Base-by-base conservation (phyloP, 495 filamentous ascomycete genomes). In the Hypoxylon intermedium region DNA sequence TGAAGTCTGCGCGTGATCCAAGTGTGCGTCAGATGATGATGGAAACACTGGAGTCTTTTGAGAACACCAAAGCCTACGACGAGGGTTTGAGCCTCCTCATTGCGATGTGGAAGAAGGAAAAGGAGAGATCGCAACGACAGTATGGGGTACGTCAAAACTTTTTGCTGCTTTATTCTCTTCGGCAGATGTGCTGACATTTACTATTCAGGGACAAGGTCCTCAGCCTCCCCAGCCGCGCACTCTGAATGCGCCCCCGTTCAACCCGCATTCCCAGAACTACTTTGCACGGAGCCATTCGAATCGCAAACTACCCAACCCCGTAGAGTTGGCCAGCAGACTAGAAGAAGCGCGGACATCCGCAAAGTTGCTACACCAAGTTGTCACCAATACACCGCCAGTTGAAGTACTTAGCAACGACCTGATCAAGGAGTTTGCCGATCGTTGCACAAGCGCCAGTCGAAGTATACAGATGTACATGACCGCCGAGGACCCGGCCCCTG, bases 61-160 rank as follows among this genome's bases (percentile, higher is more conserved):
- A 93, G 67, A 72, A 63, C 18, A 73, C 76, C 9, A 92, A 93
- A 67, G 69, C 72, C 3, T 81, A 85, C 60, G 93, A 97, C 72
- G 86, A 90, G 68, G 87, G 88, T 15, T 72, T 97, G 31, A 70
- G 72, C 30, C 63, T 70, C 12, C 67, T 97, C 19, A 74, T 89
- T 21, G 84, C 87, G 24, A 92, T 97, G 87, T 98, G 94, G 94
- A 83, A 79, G 67, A 92, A 90, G 72, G 91, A 98, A 73, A 94
- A 92, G 75, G 80, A 81, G 45, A 85, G 78, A 50, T 80, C 82
- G 13, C 72, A 74, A 33, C 79, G 78, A 53, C 58, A 68, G 19
- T 73, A 71, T 30, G 72, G 72, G 11, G 77, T 79, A 68, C 53
- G 75, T 71, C 19, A 2, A 6, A 21, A 3, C 12, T 23, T 3